Conservation (phyloP, 2,329 filamentous ascomycete genomes). For the Dactylonectria macrodidyma region DNA sequence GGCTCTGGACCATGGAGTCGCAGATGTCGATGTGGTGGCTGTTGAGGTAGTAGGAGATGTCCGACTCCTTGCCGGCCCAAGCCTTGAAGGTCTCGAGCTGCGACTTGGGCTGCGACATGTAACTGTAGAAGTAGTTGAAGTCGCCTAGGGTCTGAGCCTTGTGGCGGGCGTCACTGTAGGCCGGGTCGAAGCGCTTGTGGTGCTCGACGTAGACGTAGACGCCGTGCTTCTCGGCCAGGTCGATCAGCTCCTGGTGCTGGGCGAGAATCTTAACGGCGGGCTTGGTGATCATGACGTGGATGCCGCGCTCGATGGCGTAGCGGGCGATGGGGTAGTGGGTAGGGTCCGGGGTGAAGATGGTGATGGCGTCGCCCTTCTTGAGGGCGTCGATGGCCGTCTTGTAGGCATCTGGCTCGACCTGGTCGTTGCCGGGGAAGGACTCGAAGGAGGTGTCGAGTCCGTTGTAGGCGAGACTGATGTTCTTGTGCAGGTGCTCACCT, state of each 20-base stretch:
- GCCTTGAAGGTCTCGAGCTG: constrained; percentile 96
- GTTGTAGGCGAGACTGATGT: constrained; percentile 92
- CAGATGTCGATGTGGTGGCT: constrained; percentile 94
- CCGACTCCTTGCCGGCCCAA: constrained; percentile 92
- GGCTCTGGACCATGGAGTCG: constrained; percentile 87
- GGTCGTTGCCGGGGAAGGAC: constrained; percentile 84
- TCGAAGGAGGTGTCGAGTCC: constrained; percentile 88
- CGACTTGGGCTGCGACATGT: constrained; percentile 94
- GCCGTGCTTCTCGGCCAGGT: constrained; percentile 78
- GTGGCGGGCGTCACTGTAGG: constrained; percentile 89
- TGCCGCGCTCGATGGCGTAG: constrained; percentile 89
- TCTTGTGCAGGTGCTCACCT: constrained; percentile 88
- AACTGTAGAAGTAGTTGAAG: constrained; percentile 98
- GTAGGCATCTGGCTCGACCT: constrained; percentile 84
- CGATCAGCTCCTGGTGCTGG: constrained; percentile 84
- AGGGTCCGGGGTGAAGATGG: constrained; percentile 95
- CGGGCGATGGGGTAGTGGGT: constrained; percentile 94
- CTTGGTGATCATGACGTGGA: constrained; percentile 95
- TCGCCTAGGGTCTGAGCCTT: constrained; percentile 85
- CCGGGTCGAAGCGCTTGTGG: constrained; percentile 96
- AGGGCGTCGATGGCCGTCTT: constrained; percentile 90
- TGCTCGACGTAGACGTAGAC: constrained; percentile 96
- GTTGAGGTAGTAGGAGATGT: constrained; percentile 97
- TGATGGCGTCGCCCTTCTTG: constrained; percentile 87
- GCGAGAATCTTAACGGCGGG: constrained; percentile 88